Conservation (phyloP, 2,329 filamentous ascomycete genomes). For the Neofusicoccum ribis region DNA sequence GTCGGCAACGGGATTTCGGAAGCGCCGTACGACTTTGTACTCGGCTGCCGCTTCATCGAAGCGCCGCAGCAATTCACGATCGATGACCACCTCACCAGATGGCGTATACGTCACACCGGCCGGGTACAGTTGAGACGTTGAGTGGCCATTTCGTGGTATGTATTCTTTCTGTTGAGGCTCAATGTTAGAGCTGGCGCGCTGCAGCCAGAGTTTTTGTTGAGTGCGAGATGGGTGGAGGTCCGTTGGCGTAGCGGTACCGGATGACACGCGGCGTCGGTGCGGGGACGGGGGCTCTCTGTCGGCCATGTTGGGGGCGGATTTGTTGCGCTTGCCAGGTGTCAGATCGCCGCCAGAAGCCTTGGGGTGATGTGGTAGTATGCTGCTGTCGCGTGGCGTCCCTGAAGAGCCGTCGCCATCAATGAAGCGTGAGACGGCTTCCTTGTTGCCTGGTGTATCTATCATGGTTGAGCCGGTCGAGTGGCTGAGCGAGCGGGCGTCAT, state of each 20-base stretch:
- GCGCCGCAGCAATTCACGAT: constrained; percentile 64
- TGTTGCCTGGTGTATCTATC: constrained; percentile 37
- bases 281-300: constrained; percentile 18
- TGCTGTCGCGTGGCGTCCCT: constrained; percentile 42
- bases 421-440: constrained; percentile 47
- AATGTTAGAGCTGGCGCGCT: constrained; percentile 70
- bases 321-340: constrained; percentile 38
- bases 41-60: constrained; percentile 71
- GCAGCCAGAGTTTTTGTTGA: constrained; percentile 74
- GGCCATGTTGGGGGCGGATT: constrained; percentile 39
- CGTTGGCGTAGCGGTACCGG: constrained; percentile 41
- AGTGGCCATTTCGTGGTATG: constrained; percentile 38
- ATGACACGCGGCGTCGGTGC: constrained; percentile 18
- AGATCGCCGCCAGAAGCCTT: constrained; percentile 25
- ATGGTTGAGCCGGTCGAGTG: constrained; percentile 36
- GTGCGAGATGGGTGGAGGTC: constrained; percentile 59
- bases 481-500: constrained; percentile 35
- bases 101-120: constrained; percentile 21
- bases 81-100: constrained; percentile 43
- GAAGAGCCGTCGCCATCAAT: constrained; percentile 44
- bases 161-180: constrained; percentile 58
- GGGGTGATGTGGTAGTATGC: constrained; percentile 34
- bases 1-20: constrained; percentile 68
- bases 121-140: constrained; percentile 24
- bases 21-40: constrained; percentile 71